phyloP scores from a whole-genome alignment of 495 filamentous ascomycete species.

The Neurospora tetrasperma region DNA sequence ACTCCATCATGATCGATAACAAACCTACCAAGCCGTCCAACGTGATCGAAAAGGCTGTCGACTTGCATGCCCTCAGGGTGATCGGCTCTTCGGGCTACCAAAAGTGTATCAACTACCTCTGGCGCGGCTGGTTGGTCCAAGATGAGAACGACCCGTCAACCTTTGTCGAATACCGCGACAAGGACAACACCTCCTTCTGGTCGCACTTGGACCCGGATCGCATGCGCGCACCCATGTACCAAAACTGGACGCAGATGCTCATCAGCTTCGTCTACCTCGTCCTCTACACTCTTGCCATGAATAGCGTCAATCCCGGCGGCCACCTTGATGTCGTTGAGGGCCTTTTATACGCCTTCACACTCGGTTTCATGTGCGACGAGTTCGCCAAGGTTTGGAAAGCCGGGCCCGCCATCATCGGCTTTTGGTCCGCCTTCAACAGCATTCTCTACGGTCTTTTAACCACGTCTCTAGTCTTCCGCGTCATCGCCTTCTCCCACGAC shows the following conservation, averaged over 20 bases:
- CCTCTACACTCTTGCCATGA: slow-evolving; percentile 84
- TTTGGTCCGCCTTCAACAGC: slow-evolving; percentile 92
- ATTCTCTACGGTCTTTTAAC: slow-evolving; percentile 68
- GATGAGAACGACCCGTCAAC: slow-evolving; percentile 77
- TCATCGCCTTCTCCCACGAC: slow-evolving; percentile 61
- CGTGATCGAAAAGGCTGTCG: slow-evolving; percentile 83
- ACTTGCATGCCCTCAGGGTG: slow-evolving; percentile 77
- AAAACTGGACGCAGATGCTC: slow-evolving; percentile 79
- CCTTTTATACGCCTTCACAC: slow-evolving; percentile 80
- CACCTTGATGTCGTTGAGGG: slow-evolving; percentile 80
- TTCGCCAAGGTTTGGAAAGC: slow-evolving; percentile 83
- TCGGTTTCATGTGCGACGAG: slow-evolving; percentile 90
- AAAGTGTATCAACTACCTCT: slow-evolving; percentile 80
- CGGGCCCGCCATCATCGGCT: slow-evolving; percentile 75
- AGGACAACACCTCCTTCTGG: slow-evolving; percentile 62
- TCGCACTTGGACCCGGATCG: slow-evolving; percentile 84
- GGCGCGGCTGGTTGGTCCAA: slow-evolving; percentile 93
- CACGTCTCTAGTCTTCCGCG: slow-evolving; percentile 63
- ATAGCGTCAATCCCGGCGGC: slow-evolving; percentile 66
- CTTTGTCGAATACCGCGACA: slow-evolving; percentile 74
- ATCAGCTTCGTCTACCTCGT: slow-evolving; percentile 73
- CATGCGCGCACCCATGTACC: slow-evolving; percentile 84
- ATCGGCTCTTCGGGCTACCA: slow-evolving; percentile 93
- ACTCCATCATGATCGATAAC: slow-evolving; percentile 65
- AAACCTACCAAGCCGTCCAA: slow-evolving; percentile 66